Percentiles rank a stretch among this genome's conserved stretches.
Conservation (phyloP, 768 basidiomycete species). For the Boletus edulis region DNA sequence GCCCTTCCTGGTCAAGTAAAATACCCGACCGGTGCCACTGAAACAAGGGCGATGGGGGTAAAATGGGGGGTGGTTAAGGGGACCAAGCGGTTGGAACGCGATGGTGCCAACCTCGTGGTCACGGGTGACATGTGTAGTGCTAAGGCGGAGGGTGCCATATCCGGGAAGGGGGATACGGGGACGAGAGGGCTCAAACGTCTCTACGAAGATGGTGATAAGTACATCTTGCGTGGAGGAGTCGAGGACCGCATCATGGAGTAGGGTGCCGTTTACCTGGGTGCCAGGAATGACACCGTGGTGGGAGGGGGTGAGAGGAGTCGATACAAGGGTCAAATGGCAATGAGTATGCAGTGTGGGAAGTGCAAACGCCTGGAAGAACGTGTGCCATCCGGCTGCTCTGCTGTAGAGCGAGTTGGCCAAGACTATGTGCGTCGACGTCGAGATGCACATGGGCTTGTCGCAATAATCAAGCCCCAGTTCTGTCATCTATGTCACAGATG, state of each 20-base stretch:
- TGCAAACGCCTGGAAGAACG: neutral
- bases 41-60: neutral
- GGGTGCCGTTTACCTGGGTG: neutral
- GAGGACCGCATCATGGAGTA: neutral
- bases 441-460: neutral
- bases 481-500: neutral
- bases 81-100: neutral
- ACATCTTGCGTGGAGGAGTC: neutral
- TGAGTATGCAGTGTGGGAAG: neutral
- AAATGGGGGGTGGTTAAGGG: neutral
- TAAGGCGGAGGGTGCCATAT: conserved; percentile 12
- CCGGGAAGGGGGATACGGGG: neutral
- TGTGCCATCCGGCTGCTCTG: neutral
- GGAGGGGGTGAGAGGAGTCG: neutral
- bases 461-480: neutral
- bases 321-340: neutral
- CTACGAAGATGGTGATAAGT: neutral
- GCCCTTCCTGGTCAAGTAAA: neutral
- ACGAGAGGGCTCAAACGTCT: too few relatives aligned
- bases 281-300: neutral
- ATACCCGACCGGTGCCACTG: conserved; percentile 9
- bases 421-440: neutral
- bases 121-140: neutral
- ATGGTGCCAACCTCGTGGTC: conserved; percentile 5
- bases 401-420: neutral